phyloP scores from a whole-genome alignment of 2,329 filamentous ascomycete genomes.

The Ceratocystis smalleyi region DNA sequence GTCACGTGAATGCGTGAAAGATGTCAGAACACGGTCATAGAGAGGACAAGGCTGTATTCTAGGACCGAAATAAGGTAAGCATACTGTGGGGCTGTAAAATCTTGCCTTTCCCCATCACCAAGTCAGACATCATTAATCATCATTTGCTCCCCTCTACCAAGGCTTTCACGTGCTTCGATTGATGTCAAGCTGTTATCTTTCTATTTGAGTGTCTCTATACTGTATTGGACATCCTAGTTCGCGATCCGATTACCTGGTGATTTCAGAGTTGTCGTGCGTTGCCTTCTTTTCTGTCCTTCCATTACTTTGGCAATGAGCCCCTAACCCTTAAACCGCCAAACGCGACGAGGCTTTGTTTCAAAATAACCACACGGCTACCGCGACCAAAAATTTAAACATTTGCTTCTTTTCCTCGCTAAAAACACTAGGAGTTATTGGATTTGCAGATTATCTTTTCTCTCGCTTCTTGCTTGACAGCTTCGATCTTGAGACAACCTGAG shows the following conservation, averaged over 20 bases:
- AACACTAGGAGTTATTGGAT: not conserved
- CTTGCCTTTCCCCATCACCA: too few species aligned
- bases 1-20: not conserved
- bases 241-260: not conserved
- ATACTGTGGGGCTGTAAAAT: too few species aligned
- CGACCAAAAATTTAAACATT: slow-evolving; percentile 1
- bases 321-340: not conserved
- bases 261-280: not conserved
- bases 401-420: not conserved
- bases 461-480: not conserved
- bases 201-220: not conserved
- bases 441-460: not conserved
- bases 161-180: not conserved
- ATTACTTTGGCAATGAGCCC: too few species aligned
- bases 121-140: not conserved
- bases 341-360: slow-evolving; percentile 3
- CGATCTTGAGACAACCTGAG: too few species aligned
- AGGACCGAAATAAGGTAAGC: too few species aligned
- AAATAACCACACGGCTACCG: not conserved
- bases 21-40: not conserved
- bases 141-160: not conserved
- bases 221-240: not conserved
- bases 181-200: not conserved
- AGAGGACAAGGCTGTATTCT: not conserved
- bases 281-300: not conserved